A percentile compares a stretch with the other conserved stretches of the same genome.
Conservation (phyloP, 441 rosid genomes). For the Croton setiger region DNA sequence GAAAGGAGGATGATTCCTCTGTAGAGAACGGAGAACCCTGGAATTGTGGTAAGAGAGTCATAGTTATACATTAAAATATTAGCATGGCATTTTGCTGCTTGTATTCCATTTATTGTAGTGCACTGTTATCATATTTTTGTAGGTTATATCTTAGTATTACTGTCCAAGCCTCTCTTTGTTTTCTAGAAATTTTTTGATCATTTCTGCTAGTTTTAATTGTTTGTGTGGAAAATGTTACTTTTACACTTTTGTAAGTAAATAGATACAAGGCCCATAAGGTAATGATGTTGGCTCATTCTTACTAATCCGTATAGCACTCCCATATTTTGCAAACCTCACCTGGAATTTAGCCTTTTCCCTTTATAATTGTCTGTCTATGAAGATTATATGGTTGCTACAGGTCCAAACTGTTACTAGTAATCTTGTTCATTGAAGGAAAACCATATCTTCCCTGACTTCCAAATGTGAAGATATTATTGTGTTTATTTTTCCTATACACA, state of each 20-base stretch:
- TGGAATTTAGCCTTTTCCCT: neutral
- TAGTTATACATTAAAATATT: neutral
- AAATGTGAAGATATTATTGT: too few species aligned
- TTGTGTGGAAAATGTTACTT: neutral
- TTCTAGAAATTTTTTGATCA: neutral
- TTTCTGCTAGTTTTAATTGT: neutral
- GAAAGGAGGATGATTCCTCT: constrained; percentile 29
- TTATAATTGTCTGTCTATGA: neutral
- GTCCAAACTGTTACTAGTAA: neutral
- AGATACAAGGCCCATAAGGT: neutral
- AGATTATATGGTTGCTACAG: neutral
- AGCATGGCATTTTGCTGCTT: neutral
- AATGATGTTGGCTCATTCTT: neutral
- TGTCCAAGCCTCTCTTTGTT: neutral
- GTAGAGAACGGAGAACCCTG: constrained; percentile 29
- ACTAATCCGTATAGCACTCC: neutral
- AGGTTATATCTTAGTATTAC: neutral
- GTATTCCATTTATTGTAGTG: neutral
- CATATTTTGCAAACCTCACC: neutral
- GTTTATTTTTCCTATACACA: neutral
- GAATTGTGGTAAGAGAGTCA: constrained; percentile 45
- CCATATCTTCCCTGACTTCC: neutral
- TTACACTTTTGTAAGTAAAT: neutral
- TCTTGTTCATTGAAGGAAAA: neutral
- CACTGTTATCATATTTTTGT: neutral